phyloP scores from a whole-genome alignment of 2,329 filamentous ascomycete species.

The Gnomoniopsis smithogilvyi region DNA sequence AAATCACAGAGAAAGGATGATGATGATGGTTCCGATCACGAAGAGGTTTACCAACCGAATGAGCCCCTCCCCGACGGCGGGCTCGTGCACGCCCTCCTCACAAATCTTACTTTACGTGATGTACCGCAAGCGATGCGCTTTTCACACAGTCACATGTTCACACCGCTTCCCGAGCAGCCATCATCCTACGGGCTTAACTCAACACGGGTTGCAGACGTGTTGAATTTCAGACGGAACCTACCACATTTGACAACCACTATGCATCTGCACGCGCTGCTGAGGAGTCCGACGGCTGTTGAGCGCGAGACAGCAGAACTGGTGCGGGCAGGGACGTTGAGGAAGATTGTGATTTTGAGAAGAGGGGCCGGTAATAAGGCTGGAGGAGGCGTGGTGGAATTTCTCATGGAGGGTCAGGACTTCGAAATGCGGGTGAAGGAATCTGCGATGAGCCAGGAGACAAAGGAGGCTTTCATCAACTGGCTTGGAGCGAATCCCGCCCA shows the following conservation, averaged over 20 bases:
- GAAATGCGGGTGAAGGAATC: slow-evolving; percentile 41
- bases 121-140: slow-evolving; percentile 64
- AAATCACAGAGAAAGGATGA: slow-evolving; percentile 18
- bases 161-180: slow-evolving; percentile 52
- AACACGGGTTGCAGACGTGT: slow-evolving; percentile 58
- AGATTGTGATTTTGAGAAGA: slow-evolving; percentile 60
- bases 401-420: slow-evolving; percentile 58
- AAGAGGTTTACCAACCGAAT: slow-evolving; percentile 36
- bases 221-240: slow-evolving; percentile 56
- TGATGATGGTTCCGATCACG: slow-evolving; percentile 25
- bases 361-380: slow-evolving; percentile 53
- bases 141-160: slow-evolving; percentile 62
- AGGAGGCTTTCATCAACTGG: slow-evolving; percentile 48
- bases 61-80: slow-evolving; percentile 55
- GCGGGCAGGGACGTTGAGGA: slow-evolving; percentile 54
- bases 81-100: slow-evolving; percentile 49
- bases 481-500: slow-evolving; percentile 49
- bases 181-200: slow-evolving; percentile 56
- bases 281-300: slow-evolving; percentile 62
- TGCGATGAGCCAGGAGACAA: slow-evolving; percentile 38
- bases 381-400: slow-evolving; percentile 57
- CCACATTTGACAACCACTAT: slow-evolving; percentile 64
- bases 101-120: slow-evolving; percentile 56
- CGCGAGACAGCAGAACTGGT: slow-evolving; percentile 63
- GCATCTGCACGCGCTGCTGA: slow-evolving; percentile 63